Evolutionary conservation across 257 asterid genomes (phyloP), one percentile per base, ranked within the genome.

Genomic region (Eucommia ulmoides): DNA sequence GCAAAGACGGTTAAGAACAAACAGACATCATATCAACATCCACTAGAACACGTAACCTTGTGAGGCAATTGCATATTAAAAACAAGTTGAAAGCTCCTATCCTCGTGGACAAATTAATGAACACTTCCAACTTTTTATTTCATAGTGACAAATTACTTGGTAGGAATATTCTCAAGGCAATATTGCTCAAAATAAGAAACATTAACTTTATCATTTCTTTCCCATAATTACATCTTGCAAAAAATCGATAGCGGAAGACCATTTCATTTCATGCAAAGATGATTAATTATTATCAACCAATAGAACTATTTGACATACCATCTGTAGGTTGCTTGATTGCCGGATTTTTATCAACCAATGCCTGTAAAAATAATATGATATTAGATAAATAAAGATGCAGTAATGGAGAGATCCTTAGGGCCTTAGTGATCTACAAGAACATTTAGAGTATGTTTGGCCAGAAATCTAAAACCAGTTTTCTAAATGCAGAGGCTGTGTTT

Each of bases 311-410:
- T 17, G 1, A 22, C 68, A 55, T 76, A 88, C 96, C 94, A 50
- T 74, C 81, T 55, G 51, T 68, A 52, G 75, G 55, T 62, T 73
- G 73, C 51, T 66, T 59, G 54, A 85, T 74, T 24, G 89, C 56
- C 26, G 93, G 88, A 69, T 84, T 89, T 67, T 73, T 84, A 66
- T 71, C 79, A 54, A 80, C 59, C 50, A 89, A 65, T 52, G 89
- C 96, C 97, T 85, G 82, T 54, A 60, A 70, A 53, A 45, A 53
- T 16, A 52, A 24, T 35, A 35, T 4, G 11, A 35, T 35, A 35
- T 35, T 35, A 9, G 44, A 18, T 35, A 2, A 35, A 35, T 35
- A 2, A 10, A 35, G 44, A n/a, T n/a, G n/a, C n/a, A n/a, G n/a
- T n/a, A n/a, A n/a, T n/a, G n/a, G n/a, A n/a, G n/a, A n/a, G n/a